These are phyloP conservation scores for Oenanthe sinensis DNA, from an alignment of 129 eudicot species.

Conservation along the genomic window DNA sequence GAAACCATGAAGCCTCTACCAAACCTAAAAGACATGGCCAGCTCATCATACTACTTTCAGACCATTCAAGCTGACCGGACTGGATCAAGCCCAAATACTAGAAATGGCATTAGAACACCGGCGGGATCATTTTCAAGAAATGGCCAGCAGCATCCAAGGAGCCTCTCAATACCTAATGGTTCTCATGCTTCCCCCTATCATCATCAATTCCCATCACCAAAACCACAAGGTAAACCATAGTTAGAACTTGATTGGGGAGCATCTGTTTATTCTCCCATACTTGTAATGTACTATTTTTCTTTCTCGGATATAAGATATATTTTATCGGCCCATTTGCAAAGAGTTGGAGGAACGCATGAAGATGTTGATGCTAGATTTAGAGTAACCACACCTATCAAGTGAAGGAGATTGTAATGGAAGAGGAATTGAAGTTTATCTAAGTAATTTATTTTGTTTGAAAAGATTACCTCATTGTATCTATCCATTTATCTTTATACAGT, in stretches of 20 bases:
- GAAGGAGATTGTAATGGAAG: constrained; percentile 29
- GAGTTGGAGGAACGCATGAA: constrained; percentile 13
- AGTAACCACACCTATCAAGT: constrained; percentile 1
- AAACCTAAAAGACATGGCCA: constrained; percentile 58
- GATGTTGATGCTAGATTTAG: constrained; percentile 19
- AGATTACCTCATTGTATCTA: background rate
- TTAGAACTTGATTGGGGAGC: constrained; percentile 20
- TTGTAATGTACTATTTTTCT: background rate
- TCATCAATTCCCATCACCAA: constrained; percentile 67
- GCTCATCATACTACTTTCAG: constrained; percentile 51
- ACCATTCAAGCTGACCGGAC: constrained; percentile 51
- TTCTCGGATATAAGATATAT: constrained; percentile 16
- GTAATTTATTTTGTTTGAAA: constrained; percentile 13
- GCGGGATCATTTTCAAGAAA: constrained; percentile 53
- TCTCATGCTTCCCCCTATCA: constrained; percentile 81
- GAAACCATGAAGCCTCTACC: constrained; percentile 50
- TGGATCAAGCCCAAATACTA: constrained; percentile 52
- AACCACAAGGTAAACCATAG: constrained; percentile 54
- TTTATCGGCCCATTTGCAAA: constrained; percentile 22
- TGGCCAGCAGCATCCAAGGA: constrained; percentile 72
- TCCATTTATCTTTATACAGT: background rate
- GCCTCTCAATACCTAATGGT: constrained; percentile 81
- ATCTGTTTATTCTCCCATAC: constrained; percentile 15
- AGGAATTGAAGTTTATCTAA: constrained; percentile 21
- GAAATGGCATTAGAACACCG: constrained; percentile 32